phyloP scores from a whole-genome alignment of 2,329 filamentous ascomycete genomes.

The Cladosporium halotolerans region DNA sequence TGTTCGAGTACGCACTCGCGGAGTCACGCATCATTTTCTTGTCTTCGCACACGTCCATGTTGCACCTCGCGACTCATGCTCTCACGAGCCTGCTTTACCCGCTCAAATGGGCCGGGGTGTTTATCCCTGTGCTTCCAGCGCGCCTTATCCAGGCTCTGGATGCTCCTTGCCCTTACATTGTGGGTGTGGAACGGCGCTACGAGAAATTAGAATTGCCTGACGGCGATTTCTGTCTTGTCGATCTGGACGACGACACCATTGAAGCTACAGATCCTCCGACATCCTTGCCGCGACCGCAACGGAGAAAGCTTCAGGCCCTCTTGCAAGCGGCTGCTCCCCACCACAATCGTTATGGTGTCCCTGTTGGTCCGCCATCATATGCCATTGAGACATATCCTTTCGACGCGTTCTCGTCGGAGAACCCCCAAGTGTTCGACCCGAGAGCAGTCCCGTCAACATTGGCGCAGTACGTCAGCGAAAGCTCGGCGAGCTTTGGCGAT shows the following conservation, averaged over 20 bases:
- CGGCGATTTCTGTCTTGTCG: slow-evolving; percentile 91
- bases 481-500: slow-evolving; percentile 79
- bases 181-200: slow-evolving; percentile 89
- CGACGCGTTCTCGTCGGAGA: slow-evolving; percentile 84
- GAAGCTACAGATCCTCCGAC: slow-evolving; percentile 75
- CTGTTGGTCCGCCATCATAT: slow-evolving; percentile 84
- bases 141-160: slow-evolving; percentile 85
- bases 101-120: slow-evolving; percentile 86
- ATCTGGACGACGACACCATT: slow-evolving; percentile 85
- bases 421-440: slow-evolving; percentile 69
- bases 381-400: slow-evolving; percentile 88
- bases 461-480: slow-evolving; percentile 80
- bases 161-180: slow-evolving; percentile 93
- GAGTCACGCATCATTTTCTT: slow-evolving; percentile 95
- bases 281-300: slow-evolving; percentile 76
- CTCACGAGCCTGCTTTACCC: slow-evolving; percentile 81
- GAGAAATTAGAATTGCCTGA: slow-evolving; percentile 80
- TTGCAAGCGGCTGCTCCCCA: slow-evolving; percentile 87
- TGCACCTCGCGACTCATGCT: slow-evolving; percentile 87
- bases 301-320: slow-evolving; percentile 80
- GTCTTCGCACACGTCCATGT: slow-evolving; percentile 92
- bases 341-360: slow-evolving; percentile 77
- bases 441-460: slow-evolving; percentile 65
- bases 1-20: slow-evolving; percentile 88
- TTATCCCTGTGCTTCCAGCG: slow-evolving; percentile 85